These are phyloP conservation scores for Cucumis hystrix DNA, from an alignment of 306 rosid genomes.

Conservation along the genomic window DNA sequence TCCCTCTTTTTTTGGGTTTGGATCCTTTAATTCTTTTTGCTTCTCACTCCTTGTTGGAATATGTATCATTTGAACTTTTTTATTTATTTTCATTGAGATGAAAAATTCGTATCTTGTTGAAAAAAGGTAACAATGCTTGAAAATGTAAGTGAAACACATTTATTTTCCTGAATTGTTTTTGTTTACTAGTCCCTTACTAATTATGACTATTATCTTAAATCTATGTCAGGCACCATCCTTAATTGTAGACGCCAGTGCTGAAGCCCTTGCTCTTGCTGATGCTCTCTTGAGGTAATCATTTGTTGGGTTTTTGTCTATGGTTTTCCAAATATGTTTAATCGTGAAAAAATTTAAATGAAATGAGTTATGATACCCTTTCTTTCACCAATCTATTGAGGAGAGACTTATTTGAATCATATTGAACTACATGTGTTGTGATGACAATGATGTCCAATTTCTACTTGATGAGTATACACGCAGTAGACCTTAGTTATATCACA, in stretches of 20 bases:
- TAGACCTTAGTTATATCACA: no score
- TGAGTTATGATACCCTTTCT: background rate
- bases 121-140: background rate
- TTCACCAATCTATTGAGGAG: background rate
- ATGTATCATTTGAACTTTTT: background rate
- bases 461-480: no score
- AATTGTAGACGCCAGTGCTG: slow-evolving; percentile 79
- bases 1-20: background rate
- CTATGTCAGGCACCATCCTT: slow-evolving; percentile 66
- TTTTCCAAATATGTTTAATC: background rate
- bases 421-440: background rate
- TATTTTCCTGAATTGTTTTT: background rate
- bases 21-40: background rate
- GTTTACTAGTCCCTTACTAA: background rate
- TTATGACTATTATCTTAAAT: slow-evolving; percentile 20
- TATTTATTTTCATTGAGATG: background rate
- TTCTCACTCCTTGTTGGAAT: background rate
- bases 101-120: background rate
- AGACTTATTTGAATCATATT: background rate
- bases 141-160: background rate
- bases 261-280: slow-evolving; percentile 67
- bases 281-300: slow-evolving; percentile 71
- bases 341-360: background rate
- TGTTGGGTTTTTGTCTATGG: background rate
- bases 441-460: no score